Evolutionary conservation across 1,139 yeast species (phyloP).

Genomic region (Nakaseomyces nivariensis): DNA sequence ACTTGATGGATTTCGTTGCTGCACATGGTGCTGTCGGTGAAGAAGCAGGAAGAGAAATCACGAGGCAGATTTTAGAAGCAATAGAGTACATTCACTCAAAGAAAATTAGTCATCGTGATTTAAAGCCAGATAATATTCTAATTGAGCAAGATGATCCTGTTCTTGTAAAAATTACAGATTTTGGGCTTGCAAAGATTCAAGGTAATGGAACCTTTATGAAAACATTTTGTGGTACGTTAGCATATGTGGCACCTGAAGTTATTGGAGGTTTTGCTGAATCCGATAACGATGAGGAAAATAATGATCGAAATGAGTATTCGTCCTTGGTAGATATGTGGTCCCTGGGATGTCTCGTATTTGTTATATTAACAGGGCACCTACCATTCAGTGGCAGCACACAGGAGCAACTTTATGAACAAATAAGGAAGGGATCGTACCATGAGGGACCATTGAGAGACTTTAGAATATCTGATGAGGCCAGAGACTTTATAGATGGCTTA

Average conservation of each 20-base stretch:
- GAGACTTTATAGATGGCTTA: slow-evolving; percentile 58
- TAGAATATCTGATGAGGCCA: slow-evolving; percentile 52
- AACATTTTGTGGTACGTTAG: slow-evolving; percentile 84
- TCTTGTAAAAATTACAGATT: slow-evolving; percentile 80
- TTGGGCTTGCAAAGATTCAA: slow-evolving; percentile 78
- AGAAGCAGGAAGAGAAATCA: slow-evolving; percentile 76
- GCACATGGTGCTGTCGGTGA: slow-evolving; percentile 88
- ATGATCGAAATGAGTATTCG: slow-evolving; percentile 47
- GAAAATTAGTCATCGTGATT: slow-evolving; percentile 88
- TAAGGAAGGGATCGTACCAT: slow-evolving; percentile 68
- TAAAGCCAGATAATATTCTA: slow-evolving; percentile 85
- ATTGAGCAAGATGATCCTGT: slow-evolving; percentile 91
- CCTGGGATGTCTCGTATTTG: slow-evolving; percentile 83
- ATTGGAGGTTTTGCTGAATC: slow-evolving; percentile 51
- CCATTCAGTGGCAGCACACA: slow-evolving; percentile 93
- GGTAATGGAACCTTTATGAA: slow-evolving; percentile 71
- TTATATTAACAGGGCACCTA: slow-evolving; percentile 77
- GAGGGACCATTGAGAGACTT: slow-evolving; percentile 66
- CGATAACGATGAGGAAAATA: slow-evolving; percentile 19
- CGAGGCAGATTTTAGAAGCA: slow-evolving; percentile 76
- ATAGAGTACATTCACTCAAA: slow-evolving; percentile 76
- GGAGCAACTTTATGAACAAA: slow-evolving; percentile 68
- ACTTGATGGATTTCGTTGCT: slow-evolving; percentile 88
- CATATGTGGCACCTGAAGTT: slow-evolving; percentile 92
- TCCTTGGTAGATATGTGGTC: slow-evolving; percentile 95